Percentiles rank a stretch among this genome's conserved stretches.
These are phyloP conservation scores for Dendrobium huoshanense DNA, from an alignment of 106 monocot genomes.

Conservation along the genomic window DNA sequence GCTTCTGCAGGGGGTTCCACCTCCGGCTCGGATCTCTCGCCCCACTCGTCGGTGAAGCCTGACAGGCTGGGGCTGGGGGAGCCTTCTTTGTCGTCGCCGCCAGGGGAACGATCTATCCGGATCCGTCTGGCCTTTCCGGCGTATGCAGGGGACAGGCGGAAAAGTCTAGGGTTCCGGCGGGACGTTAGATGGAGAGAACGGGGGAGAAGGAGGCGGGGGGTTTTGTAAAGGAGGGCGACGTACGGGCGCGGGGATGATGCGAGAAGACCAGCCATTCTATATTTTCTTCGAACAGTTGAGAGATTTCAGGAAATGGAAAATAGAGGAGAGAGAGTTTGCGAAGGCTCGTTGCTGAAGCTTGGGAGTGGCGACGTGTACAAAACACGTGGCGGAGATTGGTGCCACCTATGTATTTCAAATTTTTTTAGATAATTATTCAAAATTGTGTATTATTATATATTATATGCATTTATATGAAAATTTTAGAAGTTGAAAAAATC, in stretches of 20 bases:
- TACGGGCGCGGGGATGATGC: background rate
- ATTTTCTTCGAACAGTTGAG: background rate
- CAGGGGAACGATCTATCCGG: background rate
- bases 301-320: background rate
- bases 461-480: too few relatives aligned
- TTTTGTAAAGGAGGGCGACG: background rate
- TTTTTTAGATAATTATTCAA: too few relatives aligned
- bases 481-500: too few relatives aligned
- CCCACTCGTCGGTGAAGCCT: constrained; percentile 18
- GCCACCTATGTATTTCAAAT: too few relatives aligned
- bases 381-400: too few relatives aligned
- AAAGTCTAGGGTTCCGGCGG: constrained; percentile 2
- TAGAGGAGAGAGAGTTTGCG: background rate
- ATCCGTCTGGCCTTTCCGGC: background rate
- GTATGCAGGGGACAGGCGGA: background rate
- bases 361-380: too few relatives aligned
- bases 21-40: constrained; percentile 21
- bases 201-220: constrained; percentile 2
- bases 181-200: background rate
- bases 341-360: too few relatives aligned
- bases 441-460: too few relatives aligned
- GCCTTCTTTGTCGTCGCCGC: constrained; percentile 3
- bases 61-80: background rate
- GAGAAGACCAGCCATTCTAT: constrained; percentile 13
- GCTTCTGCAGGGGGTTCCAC: background rate